Evolutionary conservation across 805 yeast species (phyloP).

Genomic region (Saccharomycopsis fermentans): DNA sequence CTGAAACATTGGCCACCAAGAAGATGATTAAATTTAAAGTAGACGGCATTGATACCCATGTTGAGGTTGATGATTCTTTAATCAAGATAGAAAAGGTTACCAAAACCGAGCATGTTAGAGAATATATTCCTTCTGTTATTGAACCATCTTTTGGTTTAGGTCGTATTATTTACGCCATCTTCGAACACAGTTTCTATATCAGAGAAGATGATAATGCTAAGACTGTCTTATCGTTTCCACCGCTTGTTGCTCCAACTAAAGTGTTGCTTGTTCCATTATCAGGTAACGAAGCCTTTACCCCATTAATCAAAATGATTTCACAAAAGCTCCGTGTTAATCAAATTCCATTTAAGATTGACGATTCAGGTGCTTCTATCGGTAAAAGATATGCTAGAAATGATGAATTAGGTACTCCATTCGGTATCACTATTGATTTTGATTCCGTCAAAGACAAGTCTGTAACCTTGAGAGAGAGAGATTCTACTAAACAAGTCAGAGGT

Average conservation of each 20-base stretch:
- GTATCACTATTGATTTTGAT: slow-evolving; percentile 94
- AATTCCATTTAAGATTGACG: slow-evolving; percentile 92
- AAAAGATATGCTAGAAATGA: slow-evolving; percentile 97
- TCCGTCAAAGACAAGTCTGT: slow-evolving; percentile 79
- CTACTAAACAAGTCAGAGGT: slow-evolving; percentile 95
- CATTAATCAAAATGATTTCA: slow-evolving; percentile 62
- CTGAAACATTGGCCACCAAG: slow-evolving; percentile 50
- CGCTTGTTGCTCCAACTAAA: slow-evolving; percentile 95
- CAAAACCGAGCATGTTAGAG: slow-evolving; percentile 84
- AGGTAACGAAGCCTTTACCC: slow-evolving; percentile 67
- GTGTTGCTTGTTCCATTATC: slow-evolving; percentile 92
- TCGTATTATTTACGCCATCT: slow-evolving; percentile 83
- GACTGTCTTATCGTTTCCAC: slow-evolving; percentile 86
- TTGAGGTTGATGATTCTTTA: slow-evolving; percentile 65
- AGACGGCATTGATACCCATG: slow-evolving; percentile 47
- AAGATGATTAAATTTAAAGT: slow-evolving; percentile 60
- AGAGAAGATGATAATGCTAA: slow-evolving; percentile 87
- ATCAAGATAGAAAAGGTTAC: slow-evolving; percentile 69
- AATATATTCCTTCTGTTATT: slow-evolving; percentile 92
- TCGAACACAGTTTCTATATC: slow-evolving; percentile 92
- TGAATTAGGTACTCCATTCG: slow-evolving; percentile 98
- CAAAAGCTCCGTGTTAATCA: slow-evolving; percentile 64
- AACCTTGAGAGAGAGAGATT: slow-evolving; percentile 94
- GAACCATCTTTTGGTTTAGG: slow-evolving; percentile 99
- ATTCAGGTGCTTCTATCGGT: slow-evolving; percentile 95